Evolutionary conservation across 148 eudicot species (phyloP), one percentile per base, ranked within the genome.

Genomic region (Chenopodium album): DNA sequence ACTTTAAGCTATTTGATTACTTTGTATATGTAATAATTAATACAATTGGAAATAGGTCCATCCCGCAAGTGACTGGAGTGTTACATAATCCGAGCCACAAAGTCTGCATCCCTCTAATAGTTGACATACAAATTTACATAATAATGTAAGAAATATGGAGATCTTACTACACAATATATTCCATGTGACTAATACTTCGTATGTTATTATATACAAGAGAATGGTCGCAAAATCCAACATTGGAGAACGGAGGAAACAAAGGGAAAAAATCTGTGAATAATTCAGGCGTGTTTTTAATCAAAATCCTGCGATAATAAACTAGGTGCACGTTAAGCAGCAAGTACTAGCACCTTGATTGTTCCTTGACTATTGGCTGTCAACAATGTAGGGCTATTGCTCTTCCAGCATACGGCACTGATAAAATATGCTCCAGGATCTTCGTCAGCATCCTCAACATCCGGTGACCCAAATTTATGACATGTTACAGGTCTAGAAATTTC

Each of bases 381-480:
- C 88, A 95, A 84, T 23, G 96, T 95, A 67, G 94, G 91, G 78
- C 92, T 91, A 80, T 93, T 92, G 74, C 91, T 91, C 87, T 90
- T 93, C 98, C 96, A 95, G 84, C 98, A 93, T 28, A 93, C 98
- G 10, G 97, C 93, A 76, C 98, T 95, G 50, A 93, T 95, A 87
- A 95, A 95, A 77, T 93, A 93, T 3, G 94, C 86, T 7, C 93
- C 93, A 2, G 86, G 84, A 71, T 95, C 98, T 54, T 92, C 96
- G 46, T 93, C 98, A 1, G 86, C 88, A 47, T 93, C 93, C 34
- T 92, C 94, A 12, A 82, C 46, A 77, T 93, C 92, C 2, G 86
- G 88, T 31, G 90, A 82, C 26, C 91, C 88, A 52, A 95, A 95
- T 84, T 88, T 88, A 88, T 95, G 94, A 86, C 88, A 85, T 63